Evolutionary conservation across 371 early-diverging fungal species (phyloP).

Genomic region (Coemansia sp.): DNA sequence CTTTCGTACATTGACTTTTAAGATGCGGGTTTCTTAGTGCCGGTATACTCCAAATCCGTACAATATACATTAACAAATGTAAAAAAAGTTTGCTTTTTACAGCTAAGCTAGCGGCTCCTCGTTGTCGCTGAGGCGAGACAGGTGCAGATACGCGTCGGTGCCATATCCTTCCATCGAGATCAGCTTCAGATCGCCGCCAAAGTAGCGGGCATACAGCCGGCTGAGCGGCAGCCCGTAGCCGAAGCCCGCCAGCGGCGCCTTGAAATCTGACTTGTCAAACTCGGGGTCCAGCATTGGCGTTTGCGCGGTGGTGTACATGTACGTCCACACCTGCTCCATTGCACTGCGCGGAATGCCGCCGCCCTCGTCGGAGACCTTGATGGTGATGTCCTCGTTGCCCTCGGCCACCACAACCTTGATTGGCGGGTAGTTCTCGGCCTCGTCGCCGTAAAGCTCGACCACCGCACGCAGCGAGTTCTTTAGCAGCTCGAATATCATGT

Average conservation of each 20-base stretch:
- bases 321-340: constrained; percentile 92
- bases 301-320: constrained; percentile 96
- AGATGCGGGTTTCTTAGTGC: constrained; percentile 11
- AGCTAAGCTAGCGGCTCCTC: constrained; percentile 78
- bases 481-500: constrained; percentile 96
- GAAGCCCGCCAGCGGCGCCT: constrained; percentile 97
- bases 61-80: background rate
- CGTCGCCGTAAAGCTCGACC: constrained; percentile 86
- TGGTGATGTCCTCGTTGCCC: constrained; percentile 96
- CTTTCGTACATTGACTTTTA: constrained; percentile 41
- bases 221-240: constrained; percentile 95
- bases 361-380: constrained; percentile 96
- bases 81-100: background rate
- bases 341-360: constrained; percentile 91
- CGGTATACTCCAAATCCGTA: background rate
- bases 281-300: constrained; percentile 83
- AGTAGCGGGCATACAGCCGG: constrained; percentile 86
- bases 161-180: constrained; percentile 97
- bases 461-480: constrained; percentile 95
- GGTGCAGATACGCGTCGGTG: constrained; percentile 95
- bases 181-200: constrained; percentile 93
- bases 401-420: constrained; percentile 92
- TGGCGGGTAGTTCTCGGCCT: constrained; percentile 86
- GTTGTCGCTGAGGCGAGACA: constrained; percentile 85
- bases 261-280: constrained; percentile 82